Evolutionary conservation across 2,329 filamentous ascomycete species (phyloP), one percentile per base, ranked within the genome.

Genomic region (Epichloe brachyelytri): DNA sequence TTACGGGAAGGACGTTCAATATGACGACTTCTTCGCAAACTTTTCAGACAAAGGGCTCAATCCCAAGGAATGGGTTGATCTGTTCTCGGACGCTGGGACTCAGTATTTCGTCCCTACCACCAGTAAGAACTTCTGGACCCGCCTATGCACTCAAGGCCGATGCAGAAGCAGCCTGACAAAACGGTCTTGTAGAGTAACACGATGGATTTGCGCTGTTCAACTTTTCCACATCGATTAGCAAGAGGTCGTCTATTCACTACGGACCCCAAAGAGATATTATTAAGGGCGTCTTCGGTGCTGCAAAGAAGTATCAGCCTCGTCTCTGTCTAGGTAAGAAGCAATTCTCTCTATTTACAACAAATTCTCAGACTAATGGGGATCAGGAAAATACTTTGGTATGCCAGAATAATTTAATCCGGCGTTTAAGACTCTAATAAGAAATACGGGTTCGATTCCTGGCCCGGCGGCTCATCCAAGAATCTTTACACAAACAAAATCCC

Each of bases 1-100:
- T 0, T 79, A 74, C 54, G 76, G 77, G 0, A 67, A 67, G 0
- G 58, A 77, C 22, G 67, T 73, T 55, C 69, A 68, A 7, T 80
- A 80, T 57, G 77, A 80, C 54, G 76, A 80, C 57, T 74, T 73
- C 48, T 73, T 80, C 56, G 59, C 64, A 1, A 66, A 75, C 50
- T 80, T 79, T 61, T 79, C 73, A 0, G 74, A 73, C 0, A 63
- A 66, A 0, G 58, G 59, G 1, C 80, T 67, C 55, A 66, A 77
- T 55, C 69, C 77, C 0, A 76, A 74, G 50, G 73, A 69, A 40
- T 77, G 74, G 73, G 72, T 77, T 1, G 73, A 77, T 56, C 65
- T 78, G 0, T 71, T 78, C 50, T 68, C 69, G 1, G 74, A 74
- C 39, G 67, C 74, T 1, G 75, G 74, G 10, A 74, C 75, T 11